These are phyloP conservation scores for Trypanosoma cruzi DNA, from an alignment of 208 protist species.

Conservation along the genomic window DNA sequence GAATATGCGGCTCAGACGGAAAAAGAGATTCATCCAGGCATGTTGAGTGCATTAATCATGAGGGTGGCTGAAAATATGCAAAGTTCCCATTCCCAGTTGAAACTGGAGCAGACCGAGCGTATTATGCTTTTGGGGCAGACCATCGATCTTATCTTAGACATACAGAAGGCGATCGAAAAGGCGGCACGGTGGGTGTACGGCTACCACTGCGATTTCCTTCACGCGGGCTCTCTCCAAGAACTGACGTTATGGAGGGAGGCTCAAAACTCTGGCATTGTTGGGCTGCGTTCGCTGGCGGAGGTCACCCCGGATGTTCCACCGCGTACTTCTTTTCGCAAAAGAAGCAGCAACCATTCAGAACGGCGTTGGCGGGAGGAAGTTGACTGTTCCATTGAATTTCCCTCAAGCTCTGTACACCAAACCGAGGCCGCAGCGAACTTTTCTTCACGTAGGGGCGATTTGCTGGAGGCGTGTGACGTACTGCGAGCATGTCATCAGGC, in stretches of 20 bases:
- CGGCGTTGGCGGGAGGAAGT: not conserved
- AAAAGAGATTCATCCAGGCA: constrained; percentile 6
- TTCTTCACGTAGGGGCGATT: constrained; percentile 22
- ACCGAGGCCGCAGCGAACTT: not conserved
- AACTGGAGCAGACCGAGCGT: constrained; percentile 56
- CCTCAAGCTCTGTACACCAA: not conserved
- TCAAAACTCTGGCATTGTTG: not conserved
- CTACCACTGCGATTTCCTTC: not conserved
- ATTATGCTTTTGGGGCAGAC: constrained; percentile 44
- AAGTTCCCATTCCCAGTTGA: constrained; percentile 31
- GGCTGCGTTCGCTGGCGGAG: not conserved
- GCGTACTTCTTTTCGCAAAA: not conserved
- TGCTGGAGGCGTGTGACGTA: constrained; percentile 66
- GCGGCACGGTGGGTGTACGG: constrained; percentile 48
- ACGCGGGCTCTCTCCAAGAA: not conserved
- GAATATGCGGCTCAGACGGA: not conserved
- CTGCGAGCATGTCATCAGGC: constrained; percentile 59
- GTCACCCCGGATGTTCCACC: constrained; percentile 3
- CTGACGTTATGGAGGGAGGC: not conserved
- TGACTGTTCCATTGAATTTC: not conserved
- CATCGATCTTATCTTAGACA: constrained; percentile 32
- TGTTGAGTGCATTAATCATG: constrained; percentile 12
- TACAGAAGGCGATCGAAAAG: constrained; percentile 46
- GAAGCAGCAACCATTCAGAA: not conserved
- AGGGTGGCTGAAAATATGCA: constrained; percentile 24